Evolutionary conservation across 208 protist genomes (phyloP), one percentile per base, ranked within the genome.

Genomic region (Porcisia hertigi): DNA sequence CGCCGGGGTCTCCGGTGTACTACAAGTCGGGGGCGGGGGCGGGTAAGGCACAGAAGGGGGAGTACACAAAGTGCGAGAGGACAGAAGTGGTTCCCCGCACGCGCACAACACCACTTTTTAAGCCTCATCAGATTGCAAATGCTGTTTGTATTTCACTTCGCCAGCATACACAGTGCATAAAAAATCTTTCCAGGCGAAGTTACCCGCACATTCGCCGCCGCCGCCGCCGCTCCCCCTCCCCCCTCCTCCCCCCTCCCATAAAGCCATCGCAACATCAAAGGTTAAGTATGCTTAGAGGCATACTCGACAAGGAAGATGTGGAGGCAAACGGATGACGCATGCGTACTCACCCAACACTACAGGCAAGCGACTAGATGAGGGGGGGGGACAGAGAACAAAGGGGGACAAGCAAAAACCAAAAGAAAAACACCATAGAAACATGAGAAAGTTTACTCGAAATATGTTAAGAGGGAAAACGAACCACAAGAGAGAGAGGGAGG

Each of bases 391-490:
- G 9, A 41, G 30, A 11, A 39, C 34, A 43, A 7, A 59, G 41
- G 25, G 8, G 18, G 20, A 34, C 65, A 60, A 30, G 23, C 4
- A 9, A 36, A 55, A 70, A 52, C 16, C 8, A 18, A n/a, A n/a
- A 59, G 6, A 39, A n/a, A 14, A 71, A 45, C 18, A 47, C n/a
- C 30, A 34, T 5, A 47, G 5, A 4, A 60, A 58, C 18, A 36
- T 41, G 23, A 12, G n/a, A 12, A 71, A n/a, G 23, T 1, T 72
- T 72, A 72, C 45, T 72, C 69, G 69, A 72, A 59, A 49, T 6
- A 55, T 47, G 36, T 72, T 72, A 59, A 2, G 30, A 12, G 8
- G 36, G 14, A 18, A 59, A 43, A 72, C 20, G n/a, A n/a, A 45
- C 20, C 47, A 45, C 5, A 59, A 5, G 20, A 53, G 11, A 57